Percentiles rank a stretch among this genome's conserved stretches.
Evolutionary conservation across 345 rosid species (phyloP).

Genomic region (Dipteronia sinensis): DNA sequence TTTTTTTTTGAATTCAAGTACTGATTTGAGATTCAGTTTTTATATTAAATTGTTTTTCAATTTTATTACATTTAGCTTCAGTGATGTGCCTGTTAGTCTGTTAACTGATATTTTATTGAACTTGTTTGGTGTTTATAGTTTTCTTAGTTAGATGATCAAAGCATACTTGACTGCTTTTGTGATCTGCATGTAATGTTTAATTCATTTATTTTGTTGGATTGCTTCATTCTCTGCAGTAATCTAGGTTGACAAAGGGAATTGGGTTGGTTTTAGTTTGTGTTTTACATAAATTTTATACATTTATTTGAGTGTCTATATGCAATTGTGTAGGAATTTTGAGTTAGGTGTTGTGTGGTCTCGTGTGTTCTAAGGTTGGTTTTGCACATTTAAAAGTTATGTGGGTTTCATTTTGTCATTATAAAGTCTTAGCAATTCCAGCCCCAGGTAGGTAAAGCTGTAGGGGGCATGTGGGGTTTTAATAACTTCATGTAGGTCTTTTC

Average conservation of each 20-base stretch:
- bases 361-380: conserved; percentile 2
- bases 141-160: conserved; percentile 14
- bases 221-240: neutral
- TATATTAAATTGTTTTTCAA: neutral
- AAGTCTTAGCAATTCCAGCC: neutral
- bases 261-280: conserved; percentile 5
- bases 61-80: neutral
- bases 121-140: conserved; percentile 12
- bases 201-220: neutral
- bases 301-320: neutral
- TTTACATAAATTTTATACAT: neutral
- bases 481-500: conserved; percentile 1
- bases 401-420: conserved; percentile 3
- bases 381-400: conserved; percentile 6
- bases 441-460: conserved; percentile 15
- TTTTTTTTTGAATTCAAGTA: neutral
- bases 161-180: neutral
- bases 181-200: conserved; percentile 27
- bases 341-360: conserved; percentile 7
- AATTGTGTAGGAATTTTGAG: neutral
- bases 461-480: conserved; percentile 24
- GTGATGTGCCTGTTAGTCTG: neutral
- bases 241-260: conserved; percentile 12
- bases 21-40: conserved; percentile 1
- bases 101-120: neutral